phyloP scores from a whole-genome alignment of 2,329 filamentous ascomycete species.

The Conoideocrella luteorostrata region DNA sequence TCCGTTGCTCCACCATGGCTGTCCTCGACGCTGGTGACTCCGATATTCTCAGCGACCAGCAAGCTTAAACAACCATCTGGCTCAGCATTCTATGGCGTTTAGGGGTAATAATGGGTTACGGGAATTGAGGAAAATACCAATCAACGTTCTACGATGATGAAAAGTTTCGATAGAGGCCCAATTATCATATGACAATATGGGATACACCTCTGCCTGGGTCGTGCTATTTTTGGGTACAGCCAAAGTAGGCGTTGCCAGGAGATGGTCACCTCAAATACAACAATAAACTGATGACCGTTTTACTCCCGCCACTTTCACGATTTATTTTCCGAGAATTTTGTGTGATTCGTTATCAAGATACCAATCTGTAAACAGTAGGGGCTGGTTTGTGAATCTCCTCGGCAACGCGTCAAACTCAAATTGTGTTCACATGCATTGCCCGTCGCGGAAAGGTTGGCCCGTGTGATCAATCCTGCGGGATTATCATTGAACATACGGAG shows the following conservation, averaged over 20 bases:
- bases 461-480: no score
- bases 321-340: neutral
- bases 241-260: slow-evolving; percentile 4
- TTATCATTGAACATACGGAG: no score
- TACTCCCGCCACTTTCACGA: slow-evolving; percentile 3
- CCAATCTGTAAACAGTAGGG: no score
- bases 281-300: slow-evolving; percentile 14
- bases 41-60: slow-evolving; percentile 83
- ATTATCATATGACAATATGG: neutral
- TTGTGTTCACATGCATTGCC: no score
- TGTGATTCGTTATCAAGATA: neutral
- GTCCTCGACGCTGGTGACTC: slow-evolving; percentile 97
- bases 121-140: slow-evolving; percentile 31
- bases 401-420: no score
- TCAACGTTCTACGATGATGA: slow-evolving; percentile 18
- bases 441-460: no score
- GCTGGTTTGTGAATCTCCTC: no score
- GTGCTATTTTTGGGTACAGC: slow-evolving; percentile 7
- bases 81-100: slow-evolving; percentile 36
- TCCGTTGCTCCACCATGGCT: slow-evolving; percentile 95
- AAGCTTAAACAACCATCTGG: slow-evolving; percentile 41
- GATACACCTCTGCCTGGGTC: slow-evolving; percentile 18
- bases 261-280: slow-evolving; percentile 14
- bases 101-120: slow-evolving; percentile 30
- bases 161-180: slow-evolving; percentile 18